A percentile compares a stretch with the other conserved stretches of the same genome.
Evolutionary conservation across 192 early-diverging fungal genomes (phyloP).

Genomic region (Umbelopsis vinacea): DNA sequence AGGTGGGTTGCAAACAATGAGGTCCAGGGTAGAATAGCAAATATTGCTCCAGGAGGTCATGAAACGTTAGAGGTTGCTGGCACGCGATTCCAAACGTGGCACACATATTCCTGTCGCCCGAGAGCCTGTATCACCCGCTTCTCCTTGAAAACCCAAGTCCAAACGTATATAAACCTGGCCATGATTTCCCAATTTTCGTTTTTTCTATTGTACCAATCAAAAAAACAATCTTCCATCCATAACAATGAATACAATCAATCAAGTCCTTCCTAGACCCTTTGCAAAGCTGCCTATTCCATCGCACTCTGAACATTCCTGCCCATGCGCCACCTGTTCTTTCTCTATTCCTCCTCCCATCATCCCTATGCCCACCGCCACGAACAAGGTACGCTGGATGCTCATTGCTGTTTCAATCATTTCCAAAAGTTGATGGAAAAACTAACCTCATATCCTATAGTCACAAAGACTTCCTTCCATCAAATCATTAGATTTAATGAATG

Average conservation of each 20-base stretch:
- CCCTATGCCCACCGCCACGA: neutral
- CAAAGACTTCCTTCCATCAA: conserved; percentile 3
- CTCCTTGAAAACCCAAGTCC: neutral
- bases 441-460: neutral
- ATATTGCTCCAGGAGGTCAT: conserved; percentile 14
- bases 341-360: neutral
- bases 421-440: neutral
- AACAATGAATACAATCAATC: conserved; percentile 11
- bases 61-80: conserved; percentile 20
- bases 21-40: conserved; percentile 14
- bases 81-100: conserved; percentile 25
- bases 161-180: conserved; percentile 9
- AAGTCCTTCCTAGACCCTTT: conserved; percentile 18
- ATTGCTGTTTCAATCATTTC: neutral
- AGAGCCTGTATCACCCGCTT: neutral
- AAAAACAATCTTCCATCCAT: neutral
- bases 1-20: conserved; percentile 9
- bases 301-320: neutral
- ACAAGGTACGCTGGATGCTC: neutral
- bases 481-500: conserved; percentile 16
- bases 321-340: neutral
- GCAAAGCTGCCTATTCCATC: conserved; percentile 5
- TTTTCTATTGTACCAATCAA: neutral
- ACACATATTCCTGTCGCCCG: conserved; percentile 5
- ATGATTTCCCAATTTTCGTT: neutral